phyloP scores from a whole-genome alignment of 169 alveolate genomes.

The Eimeria necatrix region DNA sequence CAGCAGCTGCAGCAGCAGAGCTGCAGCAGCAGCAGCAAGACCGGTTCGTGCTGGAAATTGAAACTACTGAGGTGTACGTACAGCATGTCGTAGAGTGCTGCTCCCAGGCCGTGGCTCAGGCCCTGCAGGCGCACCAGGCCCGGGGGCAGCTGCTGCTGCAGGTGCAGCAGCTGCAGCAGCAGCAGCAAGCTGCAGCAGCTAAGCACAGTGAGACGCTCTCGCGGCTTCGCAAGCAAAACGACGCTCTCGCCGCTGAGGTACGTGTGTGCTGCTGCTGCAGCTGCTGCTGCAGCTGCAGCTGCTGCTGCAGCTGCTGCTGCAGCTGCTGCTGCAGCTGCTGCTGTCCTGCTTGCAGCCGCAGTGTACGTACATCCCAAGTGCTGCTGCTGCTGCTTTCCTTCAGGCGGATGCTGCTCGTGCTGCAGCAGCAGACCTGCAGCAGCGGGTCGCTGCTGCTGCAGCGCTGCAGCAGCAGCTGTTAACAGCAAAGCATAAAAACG shows the following conservation, averaged over 20 bases:
- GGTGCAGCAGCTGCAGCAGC: conserved; percentile 74
- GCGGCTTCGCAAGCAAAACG: conserved; percentile 42
- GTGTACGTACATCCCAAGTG: not conserved
- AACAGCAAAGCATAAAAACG: conserved; percentile 29
- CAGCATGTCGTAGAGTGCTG: conserved; percentile 62
- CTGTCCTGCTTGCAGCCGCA: not conserved
- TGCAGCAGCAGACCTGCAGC: conserved; percentile 48
- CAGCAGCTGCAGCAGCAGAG: not conserved
- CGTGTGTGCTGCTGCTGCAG: conserved; percentile 10
- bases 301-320: conserved; percentile 30
- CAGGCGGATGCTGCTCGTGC: conserved; percentile 71
- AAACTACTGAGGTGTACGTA: conserved; percentile 38
- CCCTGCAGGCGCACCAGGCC: conserved; percentile 50
- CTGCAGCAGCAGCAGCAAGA: conserved; percentile 67
- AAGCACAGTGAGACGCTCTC: conserved; percentile 34
- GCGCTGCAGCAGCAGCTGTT: conserved; percentile 70
- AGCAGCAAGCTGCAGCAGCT: conserved; percentile 73
- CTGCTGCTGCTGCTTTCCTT: conserved; percentile 62
- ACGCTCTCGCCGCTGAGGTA: conserved; percentile 57
- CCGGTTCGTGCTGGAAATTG: conserved; percentile 21
- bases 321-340: conserved; percentile 4
- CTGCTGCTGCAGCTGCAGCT: conserved; percentile 9
- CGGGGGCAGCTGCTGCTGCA: conserved; percentile 71
- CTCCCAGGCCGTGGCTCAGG: not conserved
- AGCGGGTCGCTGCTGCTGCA: conserved; percentile 58